Evolutionary conservation across 345 rosid species (phyloP), one percentile per base, ranked within the genome.

Genomic region (Salix suchowensis): DNA sequence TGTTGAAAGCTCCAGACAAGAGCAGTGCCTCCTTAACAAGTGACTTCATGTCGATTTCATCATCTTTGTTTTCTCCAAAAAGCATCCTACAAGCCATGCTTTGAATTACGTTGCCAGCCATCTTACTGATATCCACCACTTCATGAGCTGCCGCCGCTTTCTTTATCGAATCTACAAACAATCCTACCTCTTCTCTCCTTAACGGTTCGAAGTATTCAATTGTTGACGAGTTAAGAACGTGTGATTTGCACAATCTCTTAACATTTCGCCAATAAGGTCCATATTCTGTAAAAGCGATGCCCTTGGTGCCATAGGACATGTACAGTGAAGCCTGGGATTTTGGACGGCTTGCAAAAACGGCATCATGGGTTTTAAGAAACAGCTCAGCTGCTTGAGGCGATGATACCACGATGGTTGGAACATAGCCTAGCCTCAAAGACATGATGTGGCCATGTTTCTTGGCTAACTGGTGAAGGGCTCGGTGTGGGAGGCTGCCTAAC

Each of bases 401-500:
- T 9, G 89, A 83, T 73, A 88, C 80, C 21, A 89, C 76, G 2
- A 86, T 75, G 9, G 87, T 68, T 3, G 88, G 89, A 2, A 82
- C 78, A 10, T 30, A 74, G 9, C 94, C 92, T 0, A 84, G 81
- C 18, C 65, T 84, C 50, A 89, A 71, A 48, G 72, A 81, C 87
- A 91, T 72, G 74, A 88, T 85, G 0, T 85, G 87, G 11, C 91
- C 93, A 16, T 85, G 79, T 50, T 80, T 77, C 52, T 65, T 62
- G 68, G 93, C 67, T 68, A 76, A 18, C 28, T 58, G 40, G 60
- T 54, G 50, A 36, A 76, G 73, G n/a, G 73, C 58, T 76, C 60
- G 79, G 12, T 76, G 79, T 26, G 79, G 79, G 28, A 68, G 73
- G 3, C 15, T 39, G 26, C 79, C 79, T 24, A 76, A 61, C 26